A percentile compares a stretch with the other conserved stretches of the same genome.
These are phyloP conservation scores for Graphium sp. DNA, from an alignment of 2,329 filamentous ascomycete genomes.

Conservation along the genomic window DNA sequence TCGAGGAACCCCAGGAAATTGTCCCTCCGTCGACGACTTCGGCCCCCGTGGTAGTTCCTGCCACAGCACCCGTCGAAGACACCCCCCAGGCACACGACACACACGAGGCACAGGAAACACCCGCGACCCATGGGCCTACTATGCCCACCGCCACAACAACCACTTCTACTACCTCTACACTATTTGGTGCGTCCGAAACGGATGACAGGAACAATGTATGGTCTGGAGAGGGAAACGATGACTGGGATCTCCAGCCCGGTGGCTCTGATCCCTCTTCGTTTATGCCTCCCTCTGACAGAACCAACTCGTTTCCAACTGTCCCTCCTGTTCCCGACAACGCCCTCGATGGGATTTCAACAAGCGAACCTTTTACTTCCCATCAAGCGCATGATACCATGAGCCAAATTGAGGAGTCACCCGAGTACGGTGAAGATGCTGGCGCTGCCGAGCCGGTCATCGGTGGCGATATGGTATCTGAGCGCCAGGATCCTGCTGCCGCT, in stretches of 20 bases:
- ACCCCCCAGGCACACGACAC: slow-evolving; percentile 6
- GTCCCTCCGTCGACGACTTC: too few species aligned
- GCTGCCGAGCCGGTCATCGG: slow-evolving; percentile 10
- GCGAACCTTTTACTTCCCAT: slow-evolving; percentile 5
- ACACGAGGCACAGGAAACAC: slow-evolving; percentile 1
- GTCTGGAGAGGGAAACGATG: slow-evolving; percentile 43
- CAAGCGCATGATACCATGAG: slow-evolving; percentile 2
- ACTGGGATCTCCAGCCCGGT: slow-evolving; percentile 34
- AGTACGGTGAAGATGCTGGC: slow-evolving; percentile 1
- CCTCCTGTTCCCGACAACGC: slow-evolving; percentile 13
- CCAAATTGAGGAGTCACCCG: slow-evolving; percentile 1
- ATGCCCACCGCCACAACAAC: slow-evolving; percentile 39
- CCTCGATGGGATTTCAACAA: not conserved
- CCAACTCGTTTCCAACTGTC: slow-evolving; percentile 46
- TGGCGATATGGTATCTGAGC: slow-evolving; percentile 20
- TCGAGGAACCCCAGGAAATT: too few species aligned
- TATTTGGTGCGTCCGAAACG: slow-evolving; percentile 44
- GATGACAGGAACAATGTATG: slow-evolving; percentile 39
- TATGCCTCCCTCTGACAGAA: slow-evolving; percentile 37
- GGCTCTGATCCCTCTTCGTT: slow-evolving; percentile 42
- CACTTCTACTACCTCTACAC: slow-evolving; percentile 47
- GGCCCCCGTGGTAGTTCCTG: too few species aligned
- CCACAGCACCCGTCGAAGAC: slow-evolving; percentile 6
- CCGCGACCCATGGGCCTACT: slow-evolving; percentile 9
- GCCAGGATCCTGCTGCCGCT: slow-evolving; percentile 30